These are phyloP conservation scores for Dioscorea zingiberensis DNA, from an alignment of 106 monocot genomes.

Conservation along the genomic window DNA sequence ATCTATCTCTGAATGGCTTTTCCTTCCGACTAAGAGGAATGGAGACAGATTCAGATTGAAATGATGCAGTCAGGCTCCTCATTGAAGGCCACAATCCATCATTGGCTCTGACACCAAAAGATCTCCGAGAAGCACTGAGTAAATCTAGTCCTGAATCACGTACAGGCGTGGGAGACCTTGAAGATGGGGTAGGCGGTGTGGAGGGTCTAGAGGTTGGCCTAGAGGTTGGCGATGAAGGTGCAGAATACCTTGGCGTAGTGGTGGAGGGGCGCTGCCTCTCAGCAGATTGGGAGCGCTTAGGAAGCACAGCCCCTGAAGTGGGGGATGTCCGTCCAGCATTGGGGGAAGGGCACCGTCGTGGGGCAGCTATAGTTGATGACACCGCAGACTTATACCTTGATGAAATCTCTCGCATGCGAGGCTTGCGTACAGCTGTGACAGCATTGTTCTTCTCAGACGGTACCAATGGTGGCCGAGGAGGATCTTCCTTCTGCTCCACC, in stretches of 20 bases:
- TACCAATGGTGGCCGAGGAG: constrained; percentile 35
- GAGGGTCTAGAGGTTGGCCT: too few species aligned
- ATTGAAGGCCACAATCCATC: constrained; percentile 86
- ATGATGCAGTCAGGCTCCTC: constrained; percentile 65
- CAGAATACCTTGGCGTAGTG: constrained; percentile 14
- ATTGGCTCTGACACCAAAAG: constrained; percentile 16
- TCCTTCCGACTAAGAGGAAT: constrained; percentile 27
- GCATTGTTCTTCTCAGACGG: constrained; percentile 75
- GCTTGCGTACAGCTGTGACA: constrained; percentile 19
- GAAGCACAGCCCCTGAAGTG: constrained; percentile 2
- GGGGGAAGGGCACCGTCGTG: constrained; percentile 40
- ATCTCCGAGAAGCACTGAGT: constrained; percentile 21
- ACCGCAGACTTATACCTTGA: constrained; percentile 60
- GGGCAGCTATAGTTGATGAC: constrained; percentile 2
- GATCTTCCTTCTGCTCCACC: constrained; percentile 24
- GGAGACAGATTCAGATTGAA: constrained; percentile 49
- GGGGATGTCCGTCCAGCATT: constrained; percentile 11
- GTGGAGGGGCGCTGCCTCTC: constrained; percentile 55
- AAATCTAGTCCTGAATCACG: constrained; percentile 33
- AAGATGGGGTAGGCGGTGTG: constrained; percentile 24
- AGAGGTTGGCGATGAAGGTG: constrained; percentile 25
- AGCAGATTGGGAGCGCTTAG: constrained; percentile 56
- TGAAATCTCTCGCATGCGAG: constrained; percentile 34
- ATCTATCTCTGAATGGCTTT: constrained; percentile 4
- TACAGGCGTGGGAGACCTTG: constrained; percentile 53